A percentile compares a stretch with the other conserved stretches of the same genome.
Evolutionary conservation across 2,329 filamentous ascomycete genomes (phyloP).

Genomic region (Penicillium oxalicum): DNA sequence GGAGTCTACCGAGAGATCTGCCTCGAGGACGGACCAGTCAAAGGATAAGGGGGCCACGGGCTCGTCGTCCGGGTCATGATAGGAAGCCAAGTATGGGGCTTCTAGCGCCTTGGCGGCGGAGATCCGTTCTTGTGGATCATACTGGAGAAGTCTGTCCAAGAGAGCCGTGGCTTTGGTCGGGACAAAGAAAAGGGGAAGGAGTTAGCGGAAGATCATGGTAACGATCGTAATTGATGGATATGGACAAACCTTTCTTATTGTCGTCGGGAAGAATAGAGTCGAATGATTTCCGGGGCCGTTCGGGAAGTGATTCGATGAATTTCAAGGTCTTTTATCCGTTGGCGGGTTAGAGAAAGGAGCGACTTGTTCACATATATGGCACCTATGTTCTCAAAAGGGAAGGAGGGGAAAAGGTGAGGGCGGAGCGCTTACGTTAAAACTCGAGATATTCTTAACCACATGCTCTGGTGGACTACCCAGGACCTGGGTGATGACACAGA

Average conservation of each 20-base stretch:
- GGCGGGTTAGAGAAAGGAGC: no score
- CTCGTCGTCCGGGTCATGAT: slow-evolving; percentile 95
- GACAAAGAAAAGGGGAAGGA: no score
- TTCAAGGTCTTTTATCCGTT: slow-evolving; percentile 63
- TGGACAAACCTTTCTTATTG: slow-evolving; percentile 69
- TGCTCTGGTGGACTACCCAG: slow-evolving; percentile 93
- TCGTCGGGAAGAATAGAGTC: slow-evolving; percentile 84
- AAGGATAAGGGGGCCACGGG: slow-evolving; percentile 93
- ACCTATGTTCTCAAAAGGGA: background rate
- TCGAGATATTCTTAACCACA: slow-evolving; percentile 96
- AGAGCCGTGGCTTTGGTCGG: slow-evolving; percentile 68
- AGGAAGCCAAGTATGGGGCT: slow-evolving; percentile 89
- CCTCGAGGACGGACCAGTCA: slow-evolving; percentile 98
- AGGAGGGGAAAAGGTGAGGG: background rate
- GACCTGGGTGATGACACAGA: slow-evolving; percentile 98
- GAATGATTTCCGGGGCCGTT: slow-evolving; percentile 82
- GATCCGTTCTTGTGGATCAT: slow-evolving; percentile 89
- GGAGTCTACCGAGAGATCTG: slow-evolving; percentile 88
- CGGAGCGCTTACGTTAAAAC: slow-evolving; percentile 71
- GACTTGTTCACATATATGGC: no score
- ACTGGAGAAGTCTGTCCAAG: slow-evolving; percentile 92
- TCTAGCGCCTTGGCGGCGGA: slow-evolving; percentile 76
- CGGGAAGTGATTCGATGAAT: slow-evolving; percentile 94
- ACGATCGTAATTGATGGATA: background rate
- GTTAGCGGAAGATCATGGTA: slow-evolving; percentile 9